phyloP scores from a whole-genome alignment of 306 rosid species.

The Benincasa hispida region DNA sequence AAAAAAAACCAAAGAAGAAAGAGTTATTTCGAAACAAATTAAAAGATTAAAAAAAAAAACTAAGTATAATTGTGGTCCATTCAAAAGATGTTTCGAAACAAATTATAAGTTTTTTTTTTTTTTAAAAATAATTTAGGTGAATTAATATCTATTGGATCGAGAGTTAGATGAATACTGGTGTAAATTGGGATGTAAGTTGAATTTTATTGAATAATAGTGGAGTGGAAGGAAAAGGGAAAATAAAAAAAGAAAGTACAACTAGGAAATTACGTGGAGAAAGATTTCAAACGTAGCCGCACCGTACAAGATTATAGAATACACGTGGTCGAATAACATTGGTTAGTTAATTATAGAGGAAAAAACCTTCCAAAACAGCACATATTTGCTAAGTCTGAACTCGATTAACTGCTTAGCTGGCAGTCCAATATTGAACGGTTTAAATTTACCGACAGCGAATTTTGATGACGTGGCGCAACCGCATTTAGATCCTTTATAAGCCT shows the following conservation, averaged over 20 bases:
- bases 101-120: too few species aligned
- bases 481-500: not conserved
- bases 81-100: too few species aligned
- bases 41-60: too few species aligned
- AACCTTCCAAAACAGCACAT: slow-evolving; percentile 4
- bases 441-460: not conserved
- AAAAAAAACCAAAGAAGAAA: too few species aligned
- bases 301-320: not conserved
- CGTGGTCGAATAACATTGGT: not conserved
- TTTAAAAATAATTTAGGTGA: not conserved
- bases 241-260: not conserved
- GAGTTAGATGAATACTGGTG: too few species aligned
- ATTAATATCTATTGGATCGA: not conserved
- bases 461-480: not conserved
- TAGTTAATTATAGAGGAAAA: not conserved
- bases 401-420: slow-evolving; percentile 12
- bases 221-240: not conserved
- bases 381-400: slow-evolving; percentile 5
- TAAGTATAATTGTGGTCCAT: too few species aligned
- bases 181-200: too few species aligned
- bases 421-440: not conserved
- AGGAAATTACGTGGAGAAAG: not conserved
- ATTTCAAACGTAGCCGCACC: not conserved
- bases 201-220: too few species aligned
- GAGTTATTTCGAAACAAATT: too few species aligned